phyloP scores from a whole-genome alignment of 805 yeast species.

The Yamadazyma tumulicola region DNA sequence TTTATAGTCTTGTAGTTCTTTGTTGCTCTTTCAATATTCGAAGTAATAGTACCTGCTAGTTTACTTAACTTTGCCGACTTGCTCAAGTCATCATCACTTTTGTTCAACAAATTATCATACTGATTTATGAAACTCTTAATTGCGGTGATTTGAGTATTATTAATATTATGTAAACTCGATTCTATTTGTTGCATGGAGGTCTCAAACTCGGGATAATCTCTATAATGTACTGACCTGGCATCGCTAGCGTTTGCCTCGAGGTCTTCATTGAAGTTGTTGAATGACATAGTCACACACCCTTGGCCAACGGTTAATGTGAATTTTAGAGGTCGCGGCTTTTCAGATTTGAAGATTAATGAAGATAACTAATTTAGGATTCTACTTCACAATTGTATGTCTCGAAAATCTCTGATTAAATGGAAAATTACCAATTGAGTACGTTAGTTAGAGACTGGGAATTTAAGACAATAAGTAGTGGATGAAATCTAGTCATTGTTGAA shows the following conservation, averaged over 20 bases:
- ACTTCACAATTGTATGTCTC: too few relatives aligned
- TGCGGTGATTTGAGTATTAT: slow-evolving; percentile 20
- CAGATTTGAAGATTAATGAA: too few relatives aligned
- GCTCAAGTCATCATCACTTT: slow-evolving; percentile 2
- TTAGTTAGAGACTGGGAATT: too few relatives aligned
- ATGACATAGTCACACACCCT: slow-evolving; percentile 29
- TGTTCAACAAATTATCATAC: slow-evolving; percentile 15
- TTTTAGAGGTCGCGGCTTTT: too few relatives aligned
- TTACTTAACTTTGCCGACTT: slow-evolving; percentile 8
- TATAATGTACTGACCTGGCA: slow-evolving; percentile 22
- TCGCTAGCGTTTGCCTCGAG: slow-evolving; percentile 10
- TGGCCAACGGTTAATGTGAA: slow-evolving; percentile 1
- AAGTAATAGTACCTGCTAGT: slow-evolving; percentile 15
- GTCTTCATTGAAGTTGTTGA: slow-evolving; percentile 24
- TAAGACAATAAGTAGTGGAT: too few relatives aligned
- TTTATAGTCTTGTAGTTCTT: slow-evolving; percentile 28
- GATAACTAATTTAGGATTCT: too few relatives aligned
- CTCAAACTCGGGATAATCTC: slow-evolving; percentile 42
- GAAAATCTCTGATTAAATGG: too few relatives aligned
- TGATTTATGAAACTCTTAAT: slow-evolving; percentile 21
- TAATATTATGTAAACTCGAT: slow-evolving; percentile 25
- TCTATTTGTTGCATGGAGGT: slow-evolving; percentile 28
- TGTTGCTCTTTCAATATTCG: slow-evolving; percentile 22
- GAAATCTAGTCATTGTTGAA: too few relatives aligned
- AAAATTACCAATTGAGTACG: too few relatives aligned